phyloP scores from a whole-genome alignment of 495 filamentous ascomycete species.

The Hypoxylon cercidicola region DNA sequence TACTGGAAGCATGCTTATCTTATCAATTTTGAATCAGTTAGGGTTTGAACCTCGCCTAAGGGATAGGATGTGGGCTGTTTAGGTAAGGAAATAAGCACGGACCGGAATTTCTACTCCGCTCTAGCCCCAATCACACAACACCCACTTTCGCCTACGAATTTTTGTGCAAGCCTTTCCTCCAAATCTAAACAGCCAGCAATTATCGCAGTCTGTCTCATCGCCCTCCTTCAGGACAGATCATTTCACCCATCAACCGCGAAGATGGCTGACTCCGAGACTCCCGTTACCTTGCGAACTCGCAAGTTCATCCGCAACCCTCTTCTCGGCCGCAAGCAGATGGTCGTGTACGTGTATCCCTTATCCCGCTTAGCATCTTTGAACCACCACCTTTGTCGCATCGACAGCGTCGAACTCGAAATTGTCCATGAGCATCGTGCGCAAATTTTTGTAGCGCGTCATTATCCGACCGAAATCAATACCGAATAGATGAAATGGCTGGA shows the following conservation, averaged over 20 bases:
- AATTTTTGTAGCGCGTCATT: slow-evolving; percentile 1
- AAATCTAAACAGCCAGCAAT: slow-evolving; percentile 14
- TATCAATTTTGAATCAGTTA: slow-evolving; percentile 22
- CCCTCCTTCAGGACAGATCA: slow-evolving; percentile 20
- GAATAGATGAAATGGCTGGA: background rate
- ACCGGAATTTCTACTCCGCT: slow-evolving; percentile 9
- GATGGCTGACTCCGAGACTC: slow-evolving; percentile 87
- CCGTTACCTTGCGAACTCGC: slow-evolving; percentile 97
- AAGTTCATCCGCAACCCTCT: slow-evolving; percentile 99
- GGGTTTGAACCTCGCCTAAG: slow-evolving; percentile 41
- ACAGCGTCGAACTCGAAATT: background rate
- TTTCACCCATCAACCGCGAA: slow-evolving; percentile 54
- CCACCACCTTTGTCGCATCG: background rate
- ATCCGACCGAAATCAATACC: background rate
- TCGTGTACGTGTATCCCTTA: slow-evolving; percentile 82
- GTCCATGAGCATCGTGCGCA: too few species aligned
- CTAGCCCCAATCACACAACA: slow-evolving; percentile 37
- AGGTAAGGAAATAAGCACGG: slow-evolving; percentile 8
- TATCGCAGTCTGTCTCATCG: slow-evolving; percentile 16
- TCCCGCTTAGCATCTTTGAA: slow-evolving; percentile 13
- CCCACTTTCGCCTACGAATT: slow-evolving; percentile 31
- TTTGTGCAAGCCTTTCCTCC: slow-evolving; percentile 16
- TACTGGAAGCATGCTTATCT: background rate
- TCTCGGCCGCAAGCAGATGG: slow-evolving; percentile 99
- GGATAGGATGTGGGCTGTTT: slow-evolving; percentile 1